Evolutionary conservation across 208 protist genomes (phyloP), one percentile per base, ranked within the genome.

Genomic region (Trichomonas tenax): DNA sequence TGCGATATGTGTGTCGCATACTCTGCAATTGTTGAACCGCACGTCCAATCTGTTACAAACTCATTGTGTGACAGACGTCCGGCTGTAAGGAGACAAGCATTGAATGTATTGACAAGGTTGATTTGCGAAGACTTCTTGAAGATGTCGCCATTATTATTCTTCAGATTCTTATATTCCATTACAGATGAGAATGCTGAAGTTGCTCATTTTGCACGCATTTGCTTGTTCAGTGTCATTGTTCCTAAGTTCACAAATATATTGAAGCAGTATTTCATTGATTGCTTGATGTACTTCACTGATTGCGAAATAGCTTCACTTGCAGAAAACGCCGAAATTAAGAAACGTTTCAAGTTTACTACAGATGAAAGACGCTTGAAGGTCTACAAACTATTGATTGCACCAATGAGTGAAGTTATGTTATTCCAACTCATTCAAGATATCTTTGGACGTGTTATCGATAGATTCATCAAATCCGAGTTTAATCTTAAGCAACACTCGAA

Each of bases 11-110:
- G 86, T 36, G 86, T 93, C 17, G 14, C 15, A 26, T 93, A 93
- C 51, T 93, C 86, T 26, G 40, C 86, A 93, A 23, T 93, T 51
- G 86, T 93, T 38, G 86, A 93, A 48, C 86, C 86, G n/a, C 86
- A 93, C 46, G 86, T 93, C 38, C 44, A 51, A 38, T 51, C 45
- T 34, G 44, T 93, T 8, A 93, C 86, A 34, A 93, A 93, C 46
- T 48, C n/a, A 36, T 51, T 93, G 36, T 41, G 40, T 51, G 86
- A 93, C 46, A 26, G 14, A 93, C 46, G 40, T 8, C 44, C 86
- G 51, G 44, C 45, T 38, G 86, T 93, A 0, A 23, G 44, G 38
- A 41, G 46, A 10, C 86, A 93, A 51, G 44, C 86, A 26, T 21
- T 93, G 1, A 41, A 93, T 93, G 86, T 93, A 38, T 34, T 93